Conservation (phyloP, 768 basidiomycete species). For the Tricholoma bakamatsutake region DNA sequence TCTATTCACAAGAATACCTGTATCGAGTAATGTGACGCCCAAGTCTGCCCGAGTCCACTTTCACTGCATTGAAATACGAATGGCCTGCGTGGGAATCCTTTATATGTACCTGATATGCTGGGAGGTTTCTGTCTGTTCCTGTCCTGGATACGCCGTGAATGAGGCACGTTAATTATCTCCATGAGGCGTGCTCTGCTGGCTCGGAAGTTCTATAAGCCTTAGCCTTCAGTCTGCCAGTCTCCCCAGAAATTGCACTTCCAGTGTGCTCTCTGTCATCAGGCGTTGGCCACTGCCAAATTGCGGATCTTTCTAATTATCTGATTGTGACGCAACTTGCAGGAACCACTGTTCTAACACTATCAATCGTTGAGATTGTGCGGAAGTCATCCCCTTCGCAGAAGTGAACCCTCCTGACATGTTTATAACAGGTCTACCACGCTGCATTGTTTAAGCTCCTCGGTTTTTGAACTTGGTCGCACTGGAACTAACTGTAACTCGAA, state of each 20-base stretch:
- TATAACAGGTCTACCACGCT: neutral
- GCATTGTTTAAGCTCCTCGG: neutral
- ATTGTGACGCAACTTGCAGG: neutral
- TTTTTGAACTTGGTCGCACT: constrained; percentile 13
- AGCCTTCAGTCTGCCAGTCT: neutral
- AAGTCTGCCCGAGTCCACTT: too few species aligned
- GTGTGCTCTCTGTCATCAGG: too few species aligned
- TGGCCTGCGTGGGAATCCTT: too few species aligned
- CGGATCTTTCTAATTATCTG: neutral
- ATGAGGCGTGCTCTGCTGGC: neutral
- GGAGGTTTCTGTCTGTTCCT: neutral
- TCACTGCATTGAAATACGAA: too few species aligned
- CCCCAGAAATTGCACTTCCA: neutral
- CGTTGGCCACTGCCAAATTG: neutral
- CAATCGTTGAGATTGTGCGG: constrained; percentile 5
- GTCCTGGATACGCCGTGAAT: constrained; percentile 9
- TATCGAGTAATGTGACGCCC: too few species aligned
- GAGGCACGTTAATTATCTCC: constrained; percentile 12
- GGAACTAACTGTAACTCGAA: constrained; percentile 20
- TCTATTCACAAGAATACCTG: too few species aligned
- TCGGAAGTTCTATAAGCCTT: neutral
- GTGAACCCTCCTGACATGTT: neutral
- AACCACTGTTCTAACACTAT: neutral
- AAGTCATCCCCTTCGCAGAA: neutral
- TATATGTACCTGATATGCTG: constrained; percentile 6